phyloP scores from a whole-genome alignment of 805 yeast species.

The Brettanomyces bruxellensis region DNA sequence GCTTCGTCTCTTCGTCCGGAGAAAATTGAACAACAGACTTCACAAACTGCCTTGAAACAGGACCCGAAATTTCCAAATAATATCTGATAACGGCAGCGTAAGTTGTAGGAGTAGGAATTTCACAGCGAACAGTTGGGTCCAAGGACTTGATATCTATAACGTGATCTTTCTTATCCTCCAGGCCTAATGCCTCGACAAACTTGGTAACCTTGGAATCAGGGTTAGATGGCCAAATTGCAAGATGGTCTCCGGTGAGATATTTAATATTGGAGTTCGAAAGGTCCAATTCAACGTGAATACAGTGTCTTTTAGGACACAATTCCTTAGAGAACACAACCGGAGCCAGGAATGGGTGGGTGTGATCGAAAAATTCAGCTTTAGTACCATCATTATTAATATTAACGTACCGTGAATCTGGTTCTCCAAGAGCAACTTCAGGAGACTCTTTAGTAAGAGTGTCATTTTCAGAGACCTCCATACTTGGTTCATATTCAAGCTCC shows the following conservation, averaged over 20 bases:
- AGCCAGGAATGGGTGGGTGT: constrained; percentile 76
- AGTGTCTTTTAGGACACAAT: constrained; percentile 65
- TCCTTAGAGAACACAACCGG: constrained; percentile 54
- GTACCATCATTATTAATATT: constrained; percentile 24
- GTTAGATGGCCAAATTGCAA: constrained; percentile 93
- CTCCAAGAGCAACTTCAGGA: constrained; percentile 63
- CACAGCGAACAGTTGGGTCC: constrained; percentile 52
- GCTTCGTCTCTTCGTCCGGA: constrained; percentile 52
- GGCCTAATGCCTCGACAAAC: constrained; percentile 56
- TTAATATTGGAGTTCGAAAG: constrained; percentile 63
- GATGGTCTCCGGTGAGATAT: constrained; percentile 92
- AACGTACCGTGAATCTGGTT: constrained; percentile 57
- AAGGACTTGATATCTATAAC: constrained; percentile 59
- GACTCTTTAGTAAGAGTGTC: constrained; percentile 22
- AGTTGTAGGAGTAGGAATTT: constrained; percentile 76
- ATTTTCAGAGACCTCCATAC: constrained; percentile 34
- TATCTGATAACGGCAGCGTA: constrained; percentile 78
- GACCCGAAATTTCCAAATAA: constrained; percentile 85
- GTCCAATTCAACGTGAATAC: constrained; percentile 89
- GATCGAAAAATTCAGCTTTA: constrained; percentile 67
- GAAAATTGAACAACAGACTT: constrained; percentile 72
- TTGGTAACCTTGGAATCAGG: constrained; percentile 63
- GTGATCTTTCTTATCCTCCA: constrained; percentile 39
- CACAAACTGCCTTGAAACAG: constrained; percentile 83
- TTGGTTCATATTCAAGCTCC: constrained; percentile 72